Base-by-base conservation (phyloP, 345 rosid genomes). In the Crucihimalaya himalaica region DNA sequence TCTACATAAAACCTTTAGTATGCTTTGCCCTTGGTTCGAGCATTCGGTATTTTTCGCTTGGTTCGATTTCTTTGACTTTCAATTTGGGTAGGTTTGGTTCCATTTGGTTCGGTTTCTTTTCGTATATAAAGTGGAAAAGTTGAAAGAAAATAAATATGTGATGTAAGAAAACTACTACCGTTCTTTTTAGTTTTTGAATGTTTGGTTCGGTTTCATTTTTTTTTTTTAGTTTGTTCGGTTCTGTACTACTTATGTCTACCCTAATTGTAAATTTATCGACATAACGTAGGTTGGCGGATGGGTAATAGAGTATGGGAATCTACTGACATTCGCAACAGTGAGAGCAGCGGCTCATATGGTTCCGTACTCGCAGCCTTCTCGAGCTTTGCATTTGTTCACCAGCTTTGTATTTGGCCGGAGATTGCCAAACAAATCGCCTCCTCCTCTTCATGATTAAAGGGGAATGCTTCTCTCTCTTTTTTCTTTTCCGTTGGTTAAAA, bases 321-420 rank as follows among this genome's bases (percentile, higher is more conserved):
- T 89, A 23, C 56, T 93, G 63, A 93, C 90, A 9, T 94, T 94
- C 66, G 90, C 86, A 43, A 93, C 95, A 0, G 96, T 91, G 9
- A 80, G 98, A 55, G 96, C 95, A 19, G 93, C 98, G 11, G 85
- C 96, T 34, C 98, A 94, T 84, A 94, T 94, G 98, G 98, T 94
- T 48, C 98, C 98, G 0, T 89, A 84, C 37, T 83, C 97, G 7
- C 96, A 94, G 63, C 96, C 97, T 46, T 87, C 96, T 68, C 82
- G 93, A 81, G 88, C 97, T 42, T 70, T 93, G 76, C 97, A 87
- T 84, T 77, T 93, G 72, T 93, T 93, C 78, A 83, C 80, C 47
- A 83, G 88, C 31, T 93, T 93, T 64, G 85, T 89, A 8, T 81
- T 52, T 4, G 92, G 93, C 63, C 79, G 82, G 70, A 84, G 89